phyloP scores from a whole-genome alignment of 306 rosid species.

The Parietaria judaica region DNA sequence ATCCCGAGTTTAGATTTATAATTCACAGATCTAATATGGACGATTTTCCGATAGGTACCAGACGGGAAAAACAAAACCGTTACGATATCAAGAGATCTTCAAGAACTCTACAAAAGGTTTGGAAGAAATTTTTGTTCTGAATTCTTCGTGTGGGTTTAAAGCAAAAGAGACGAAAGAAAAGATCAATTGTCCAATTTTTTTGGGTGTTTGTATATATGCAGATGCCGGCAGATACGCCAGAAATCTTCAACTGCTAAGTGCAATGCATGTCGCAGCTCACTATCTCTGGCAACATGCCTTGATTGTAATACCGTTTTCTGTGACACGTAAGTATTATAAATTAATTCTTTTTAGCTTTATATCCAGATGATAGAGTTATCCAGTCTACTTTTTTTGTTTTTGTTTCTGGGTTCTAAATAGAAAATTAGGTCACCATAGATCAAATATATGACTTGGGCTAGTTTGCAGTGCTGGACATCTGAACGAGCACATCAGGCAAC shows the following conservation, averaged over 20 bases:
- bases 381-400: not conserved
- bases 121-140: constrained; percentile 1
- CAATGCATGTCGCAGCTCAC: constrained; percentile 46
- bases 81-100: constrained; percentile 55
- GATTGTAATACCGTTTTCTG: constrained; percentile 59
- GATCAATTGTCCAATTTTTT: not conserved
- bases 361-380: too few relatives aligned
- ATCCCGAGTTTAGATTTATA: not conserved
- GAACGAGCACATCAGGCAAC: constrained; percentile 56
- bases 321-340: constrained; percentile 52
- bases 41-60: constrained; percentile 28
- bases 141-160: too few relatives aligned
- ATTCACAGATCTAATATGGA: not conserved
- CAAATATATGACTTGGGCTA: constrained; percentile 13
- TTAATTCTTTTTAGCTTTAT: not conserved
- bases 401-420: not conserved
- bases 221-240: constrained; percentile 68
- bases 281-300: constrained; percentile 72
- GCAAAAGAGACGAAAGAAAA: not conserved
- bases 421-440: not conserved
- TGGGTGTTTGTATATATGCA: constrained; percentile 28
- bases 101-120: constrained; percentile 60
- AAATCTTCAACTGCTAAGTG: constrained; percentile 45
- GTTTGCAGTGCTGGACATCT: constrained; percentile 78
- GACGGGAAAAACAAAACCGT: constrained; percentile 30